Conservation (phyloP, 139 green algal genomes). For the Chlamydomonas asymmetrica region DNA sequence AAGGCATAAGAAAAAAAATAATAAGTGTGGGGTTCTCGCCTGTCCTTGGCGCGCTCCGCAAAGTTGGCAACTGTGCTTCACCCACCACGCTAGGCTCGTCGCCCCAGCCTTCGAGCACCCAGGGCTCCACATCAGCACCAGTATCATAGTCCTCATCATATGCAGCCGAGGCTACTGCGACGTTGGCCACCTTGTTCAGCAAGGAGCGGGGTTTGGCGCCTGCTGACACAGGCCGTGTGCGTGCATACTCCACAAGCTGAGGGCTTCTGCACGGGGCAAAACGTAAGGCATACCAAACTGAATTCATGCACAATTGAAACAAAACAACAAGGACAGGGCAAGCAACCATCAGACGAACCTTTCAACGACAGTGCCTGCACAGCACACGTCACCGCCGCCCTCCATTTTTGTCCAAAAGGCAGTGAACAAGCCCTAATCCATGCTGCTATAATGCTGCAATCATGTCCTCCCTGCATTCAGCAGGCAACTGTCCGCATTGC, state of each 20-base stretch:
- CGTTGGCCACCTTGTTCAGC: slow-evolving; percentile 32
- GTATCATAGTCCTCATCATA: slow-evolving; percentile 5
- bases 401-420: too few relatives aligned
- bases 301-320: too few relatives aligned
- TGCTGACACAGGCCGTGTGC: slow-evolving; percentile 23
- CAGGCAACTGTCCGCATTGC: too few relatives aligned
- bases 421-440: too few relatives aligned
- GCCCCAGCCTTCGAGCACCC: slow-evolving; percentile 34
- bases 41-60: background rate
- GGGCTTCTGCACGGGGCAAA: slow-evolving; percentile 26
- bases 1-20: background rate
- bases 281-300: too few relatives aligned
- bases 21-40: background rate
- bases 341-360: too few relatives aligned
- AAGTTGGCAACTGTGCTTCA: background rate
- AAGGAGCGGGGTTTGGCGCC: slow-evolving; percentile 20
- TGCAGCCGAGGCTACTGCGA: background rate
- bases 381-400: too few relatives aligned
- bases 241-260: slow-evolving; percentile 29
- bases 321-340: too few relatives aligned
- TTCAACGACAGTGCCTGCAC: too few relatives aligned
- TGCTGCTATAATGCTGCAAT: too few relatives aligned
- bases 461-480: too few relatives aligned
- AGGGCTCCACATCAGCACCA: slow-evolving; percentile 22
- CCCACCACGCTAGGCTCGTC: slow-evolving; percentile 31